phyloP scores from a whole-genome alignment of 192 early-diverging fungal species.

The Endogone sp. region DNA sequence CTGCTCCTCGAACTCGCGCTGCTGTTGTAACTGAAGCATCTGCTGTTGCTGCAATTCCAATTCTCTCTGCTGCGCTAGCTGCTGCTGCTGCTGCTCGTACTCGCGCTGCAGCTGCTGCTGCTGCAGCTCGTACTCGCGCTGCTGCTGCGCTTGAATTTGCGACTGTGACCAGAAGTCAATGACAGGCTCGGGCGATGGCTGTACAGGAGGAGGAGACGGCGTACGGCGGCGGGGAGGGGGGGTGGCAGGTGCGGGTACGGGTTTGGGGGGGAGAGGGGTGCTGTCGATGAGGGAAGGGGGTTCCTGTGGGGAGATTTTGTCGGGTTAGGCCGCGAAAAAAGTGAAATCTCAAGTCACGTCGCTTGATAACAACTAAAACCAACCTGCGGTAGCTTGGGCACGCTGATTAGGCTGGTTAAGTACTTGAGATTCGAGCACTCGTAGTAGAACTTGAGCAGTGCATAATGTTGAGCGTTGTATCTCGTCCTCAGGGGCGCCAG shows the following conservation, averaged over 20 bases:
- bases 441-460: slow-evolving; percentile 85
- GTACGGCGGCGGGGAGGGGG: slow-evolving; percentile 17
- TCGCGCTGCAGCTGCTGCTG: slow-evolving; percentile 52
- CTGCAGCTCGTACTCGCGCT: slow-evolving; percentile 64
- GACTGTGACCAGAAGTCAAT: slow-evolving; percentile 62
- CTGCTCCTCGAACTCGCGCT: slow-evolving; percentile 73
- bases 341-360: not conserved
- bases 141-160: slow-evolving; percentile 56
- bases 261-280: not conserved
- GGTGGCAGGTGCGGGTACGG: slow-evolving; percentile 11
- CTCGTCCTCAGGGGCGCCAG: slow-evolving; percentile 82
- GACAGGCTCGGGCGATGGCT: slow-evolving; percentile 48
- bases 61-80: slow-evolving; percentile 57
- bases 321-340: slow-evolving; percentile 1
- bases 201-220: slow-evolving; percentile 34
- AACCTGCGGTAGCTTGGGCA: slow-evolving; percentile 74
- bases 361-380: not conserved
- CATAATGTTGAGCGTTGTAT: slow-evolving; percentile 84
- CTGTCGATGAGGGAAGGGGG: not conserved
- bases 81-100: slow-evolving; percentile 56
- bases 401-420: slow-evolving; percentile 87
- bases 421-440: slow-evolving; percentile 87
- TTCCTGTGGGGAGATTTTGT: too few species aligned
- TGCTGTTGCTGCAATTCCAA: slow-evolving; percentile 47
- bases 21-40: slow-evolving; percentile 57